Conservation (phyloP, 1,284 basidiomycete species). For the Neonothopanus nambi region DNA sequence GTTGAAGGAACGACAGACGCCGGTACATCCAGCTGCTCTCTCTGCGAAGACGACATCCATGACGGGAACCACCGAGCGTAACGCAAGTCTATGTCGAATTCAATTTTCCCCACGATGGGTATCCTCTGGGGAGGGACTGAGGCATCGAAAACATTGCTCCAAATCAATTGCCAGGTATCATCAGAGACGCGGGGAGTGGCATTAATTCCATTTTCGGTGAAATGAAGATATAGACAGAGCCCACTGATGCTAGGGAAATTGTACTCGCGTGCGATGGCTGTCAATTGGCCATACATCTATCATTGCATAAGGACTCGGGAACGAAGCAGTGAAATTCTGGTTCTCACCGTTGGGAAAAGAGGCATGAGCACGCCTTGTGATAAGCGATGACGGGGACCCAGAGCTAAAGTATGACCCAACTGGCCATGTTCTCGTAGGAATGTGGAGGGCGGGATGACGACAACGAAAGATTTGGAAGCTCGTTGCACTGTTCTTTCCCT, state of each 20-base stretch:
- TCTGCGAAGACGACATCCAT: slow-evolving; percentile 57
- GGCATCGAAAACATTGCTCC: slow-evolving; percentile 62
- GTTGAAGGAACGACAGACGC: slow-evolving; percentile 40
- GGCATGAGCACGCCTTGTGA: slow-evolving; percentile 74
- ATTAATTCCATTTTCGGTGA: slow-evolving; percentile 53
- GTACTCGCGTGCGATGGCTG: slow-evolving; percentile 77
- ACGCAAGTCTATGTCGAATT: slow-evolving; percentile 75
- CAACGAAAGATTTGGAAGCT: slow-evolving; percentile 57
- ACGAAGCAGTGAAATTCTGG: slow-evolving; percentile 1
- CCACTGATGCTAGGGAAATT: slow-evolving; percentile 75
- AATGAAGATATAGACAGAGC: slow-evolving; percentile 70
- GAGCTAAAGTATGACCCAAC: slow-evolving; percentile 59
- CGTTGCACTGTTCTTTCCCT: slow-evolving; percentile 48
- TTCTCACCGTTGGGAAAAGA: slow-evolving; percentile 68
- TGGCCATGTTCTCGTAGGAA: slow-evolving; percentile 61
- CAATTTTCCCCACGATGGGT: slow-evolving; percentile 69
- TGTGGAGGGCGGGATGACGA: slow-evolving; percentile 65
- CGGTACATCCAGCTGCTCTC: slow-evolving; percentile 45
- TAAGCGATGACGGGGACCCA: slow-evolving; percentile 59
- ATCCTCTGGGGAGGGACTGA: slow-evolving; percentile 40
- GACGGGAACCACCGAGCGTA: slow-evolving; percentile 73
- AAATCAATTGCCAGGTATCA: slow-evolving; percentile 73
- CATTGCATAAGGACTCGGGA: not conserved
- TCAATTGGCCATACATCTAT: slow-evolving; percentile 73
- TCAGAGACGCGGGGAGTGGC: slow-evolving; percentile 73